phyloP scores from a whole-genome alignment of 805 yeast species.

The Cyberlindnera americana region DNA sequence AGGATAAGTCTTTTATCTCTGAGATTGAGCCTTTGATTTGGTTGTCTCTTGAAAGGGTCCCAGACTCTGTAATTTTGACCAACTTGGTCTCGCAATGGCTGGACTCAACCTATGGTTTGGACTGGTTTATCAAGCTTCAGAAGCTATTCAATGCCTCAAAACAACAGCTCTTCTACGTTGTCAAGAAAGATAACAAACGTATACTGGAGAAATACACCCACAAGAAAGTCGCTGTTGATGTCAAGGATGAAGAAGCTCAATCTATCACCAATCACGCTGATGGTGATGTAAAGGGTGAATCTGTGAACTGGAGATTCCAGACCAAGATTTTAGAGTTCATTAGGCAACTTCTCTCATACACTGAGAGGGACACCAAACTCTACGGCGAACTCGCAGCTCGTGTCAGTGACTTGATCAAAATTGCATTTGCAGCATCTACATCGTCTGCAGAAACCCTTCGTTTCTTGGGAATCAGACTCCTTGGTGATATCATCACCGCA shows the following conservation, averaged over 20 bases:
- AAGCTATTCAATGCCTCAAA: conserved; percentile 44
- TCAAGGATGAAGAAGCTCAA: conserved; percentile 46
- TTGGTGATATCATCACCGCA: conserved; percentile 57
- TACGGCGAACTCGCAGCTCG: conserved; percentile 39
- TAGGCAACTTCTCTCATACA: conserved; percentile 38
- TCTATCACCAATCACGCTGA: conserved; percentile 33
- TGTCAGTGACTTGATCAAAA: conserved; percentile 64
- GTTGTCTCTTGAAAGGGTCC: conserved; percentile 49
- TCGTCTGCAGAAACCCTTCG: conserved; percentile 60
- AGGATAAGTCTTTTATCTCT: conserved; percentile 40
- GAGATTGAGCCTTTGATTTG: conserved; percentile 55
- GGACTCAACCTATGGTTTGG: conserved; percentile 42
- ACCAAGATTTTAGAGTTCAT: conserved; percentile 42
- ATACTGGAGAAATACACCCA: conserved; percentile 36
- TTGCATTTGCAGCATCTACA: conserved; percentile 80
- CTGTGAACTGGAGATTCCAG: conserved; percentile 56
- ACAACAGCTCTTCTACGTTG: conserved; percentile 38
- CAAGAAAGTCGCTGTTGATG: conserved; percentile 34
- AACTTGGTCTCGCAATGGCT: conserved; percentile 58
- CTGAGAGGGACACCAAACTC: conserved; percentile 37
- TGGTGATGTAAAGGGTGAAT: conserved; percentile 38
- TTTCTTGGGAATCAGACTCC: conserved; percentile 58
- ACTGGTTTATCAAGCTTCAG: conserved; percentile 60
- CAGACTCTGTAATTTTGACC: conserved; percentile 41
- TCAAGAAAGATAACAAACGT: conserved; percentile 39